Evolutionary conservation across 2,329 filamentous ascomycete genomes (phyloP).

Genomic region (Fusarium newnesense): DNA sequence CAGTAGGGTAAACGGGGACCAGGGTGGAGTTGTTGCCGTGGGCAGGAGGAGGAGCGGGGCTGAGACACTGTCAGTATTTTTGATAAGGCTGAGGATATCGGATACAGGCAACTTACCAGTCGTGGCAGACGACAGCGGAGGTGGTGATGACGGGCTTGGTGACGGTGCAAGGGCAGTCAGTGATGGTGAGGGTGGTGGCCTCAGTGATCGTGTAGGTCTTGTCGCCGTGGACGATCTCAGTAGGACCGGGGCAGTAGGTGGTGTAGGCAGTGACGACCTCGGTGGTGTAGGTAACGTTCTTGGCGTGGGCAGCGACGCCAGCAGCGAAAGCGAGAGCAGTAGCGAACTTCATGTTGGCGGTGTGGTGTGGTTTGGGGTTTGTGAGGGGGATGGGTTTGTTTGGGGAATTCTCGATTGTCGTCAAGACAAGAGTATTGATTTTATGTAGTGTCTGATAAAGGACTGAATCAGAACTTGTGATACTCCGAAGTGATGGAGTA

Average conservation of each 20-base stretch:
- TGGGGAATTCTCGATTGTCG: slow-evolving; percentile 35
- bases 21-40: slow-evolving; percentile 51
- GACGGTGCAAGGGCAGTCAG: slow-evolving; percentile 77
- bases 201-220: slow-evolving; percentile 76
- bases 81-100: slow-evolving; percentile 7
- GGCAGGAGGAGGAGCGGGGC: slow-evolving; percentile 44
- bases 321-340: slow-evolving; percentile 61
- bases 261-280: slow-evolving; percentile 73
- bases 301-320: slow-evolving; percentile 58
- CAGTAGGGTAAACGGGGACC: slow-evolving; percentile 35
- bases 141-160: slow-evolving; percentile 67
- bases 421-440: slow-evolving; percentile 41
- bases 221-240: slow-evolving; percentile 70
- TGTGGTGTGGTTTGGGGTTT: slow-evolving; percentile 28
- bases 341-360: slow-evolving; percentile 65
- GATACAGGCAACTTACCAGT: slow-evolving; percentile 57
- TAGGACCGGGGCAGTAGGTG: slow-evolving; percentile 78
- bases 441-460: slow-evolving; percentile 37
- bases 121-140: slow-evolving; percentile 63
- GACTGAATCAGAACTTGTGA: slow-evolving; percentile 39
- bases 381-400: slow-evolving; percentile 15
- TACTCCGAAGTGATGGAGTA: slow-evolving; percentile 23
- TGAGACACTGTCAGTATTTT: slow-evolving; percentile 30
- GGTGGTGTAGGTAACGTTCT: slow-evolving; percentile 65
- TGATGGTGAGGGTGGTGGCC: slow-evolving; percentile 77